phyloP scores from a whole-genome alignment of 2,329 filamentous ascomycete species.

The Neonectria neomacrospora region DNA sequence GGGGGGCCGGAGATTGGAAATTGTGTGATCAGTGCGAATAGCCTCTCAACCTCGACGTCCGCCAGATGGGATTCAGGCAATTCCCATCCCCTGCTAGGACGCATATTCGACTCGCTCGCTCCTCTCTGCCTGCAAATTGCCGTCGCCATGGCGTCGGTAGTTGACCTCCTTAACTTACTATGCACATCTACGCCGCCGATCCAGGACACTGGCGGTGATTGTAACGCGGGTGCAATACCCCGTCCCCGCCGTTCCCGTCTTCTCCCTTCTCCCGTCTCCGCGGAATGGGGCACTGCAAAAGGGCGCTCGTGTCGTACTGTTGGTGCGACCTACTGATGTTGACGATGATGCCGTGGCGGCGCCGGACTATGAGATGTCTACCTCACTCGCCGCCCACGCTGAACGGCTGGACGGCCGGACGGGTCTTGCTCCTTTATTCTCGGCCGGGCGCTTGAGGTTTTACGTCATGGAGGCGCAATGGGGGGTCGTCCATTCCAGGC shows the following conservation, averaged over 20 bases:
- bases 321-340: conserved; percentile 18
- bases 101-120: conserved; percentile 16
- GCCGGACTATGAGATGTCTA: conserved; percentile 12
- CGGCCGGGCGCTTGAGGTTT: conserved; percentile 25
- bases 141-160: conserved; percentile 26
- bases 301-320: conserved; percentile 6
- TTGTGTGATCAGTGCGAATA: not conserved
- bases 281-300: conserved; percentile 5
- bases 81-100: conserved; percentile 35
- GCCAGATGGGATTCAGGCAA: conserved; percentile 37
- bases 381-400: conserved; percentile 22
- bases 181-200: not conserved
- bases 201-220: not conserved
- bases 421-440: conserved; percentile 31
- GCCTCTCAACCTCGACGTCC: conserved; percentile 13
- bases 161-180: no score
- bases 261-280: not conserved
- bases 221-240: conserved; percentile 8
- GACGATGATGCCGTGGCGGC: conserved; percentile 41
- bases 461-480: conserved; percentile 41
- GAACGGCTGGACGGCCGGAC: conserved; percentile 20
- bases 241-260: conserved; percentile 5
- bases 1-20: conserved; percentile 3
- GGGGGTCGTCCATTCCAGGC: conserved; percentile 31
- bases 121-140: conserved; percentile 18